Conservation (phyloP, 1,284 basidiomycete genomes). For the Marasmius oreades region DNA sequence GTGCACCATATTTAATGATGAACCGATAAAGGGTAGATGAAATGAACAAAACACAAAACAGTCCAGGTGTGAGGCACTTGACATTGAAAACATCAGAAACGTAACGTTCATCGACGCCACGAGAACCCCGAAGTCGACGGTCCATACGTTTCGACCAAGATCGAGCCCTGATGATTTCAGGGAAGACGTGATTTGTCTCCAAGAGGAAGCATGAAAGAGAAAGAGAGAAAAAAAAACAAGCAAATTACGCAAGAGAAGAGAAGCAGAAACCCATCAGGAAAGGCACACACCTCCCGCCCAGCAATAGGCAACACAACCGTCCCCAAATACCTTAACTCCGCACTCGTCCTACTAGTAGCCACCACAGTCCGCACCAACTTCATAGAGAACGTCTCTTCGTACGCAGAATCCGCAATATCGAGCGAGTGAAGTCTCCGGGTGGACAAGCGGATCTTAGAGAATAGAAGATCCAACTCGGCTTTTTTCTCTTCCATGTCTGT, state of each 20-base stretch:
- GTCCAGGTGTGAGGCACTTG: no score
- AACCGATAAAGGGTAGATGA: neutral
- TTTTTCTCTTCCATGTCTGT: conserved; percentile 44
- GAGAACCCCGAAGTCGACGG: no score
- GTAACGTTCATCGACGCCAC: no score
- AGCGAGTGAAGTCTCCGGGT: conserved; percentile 43
- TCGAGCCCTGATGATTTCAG: neutral
- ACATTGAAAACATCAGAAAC: no score
- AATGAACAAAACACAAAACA: neutral
- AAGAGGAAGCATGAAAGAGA: neutral
- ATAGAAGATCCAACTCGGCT: conserved; percentile 44
- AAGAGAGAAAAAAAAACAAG: conserved; percentile 10
- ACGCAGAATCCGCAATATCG: conserved; percentile 58
- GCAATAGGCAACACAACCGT: conserved; percentile 55
- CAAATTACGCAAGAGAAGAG: no score
- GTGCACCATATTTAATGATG: no score
- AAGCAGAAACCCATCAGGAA: no score
- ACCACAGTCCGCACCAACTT: conserved; percentile 43
- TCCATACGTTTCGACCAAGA: neutral
- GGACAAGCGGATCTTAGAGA: conserved; percentile 41
- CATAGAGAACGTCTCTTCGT: conserved; percentile 48
- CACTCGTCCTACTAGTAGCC: conserved; percentile 19
- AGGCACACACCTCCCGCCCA: conserved; percentile 35
- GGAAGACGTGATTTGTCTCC: neutral
- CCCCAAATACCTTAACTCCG: conserved; percentile 52